Conservation (phyloP, 208 protist genomes). For the Crithidia mellificae region DNA sequence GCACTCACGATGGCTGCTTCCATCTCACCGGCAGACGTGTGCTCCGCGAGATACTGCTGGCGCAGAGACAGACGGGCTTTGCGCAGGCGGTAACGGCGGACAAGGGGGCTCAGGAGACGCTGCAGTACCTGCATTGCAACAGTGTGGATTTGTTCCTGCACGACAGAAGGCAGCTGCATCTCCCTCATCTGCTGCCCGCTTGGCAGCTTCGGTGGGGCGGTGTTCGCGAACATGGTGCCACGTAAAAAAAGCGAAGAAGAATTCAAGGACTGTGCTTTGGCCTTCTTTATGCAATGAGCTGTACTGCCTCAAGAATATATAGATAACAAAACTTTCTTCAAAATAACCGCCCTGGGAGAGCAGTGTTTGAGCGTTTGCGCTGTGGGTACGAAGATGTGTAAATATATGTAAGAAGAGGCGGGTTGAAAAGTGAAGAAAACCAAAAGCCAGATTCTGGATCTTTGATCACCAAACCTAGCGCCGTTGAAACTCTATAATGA, state of each 20-base stretch:
- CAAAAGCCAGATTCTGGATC: no score
- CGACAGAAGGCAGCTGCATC: slow-evolving; percentile 18
- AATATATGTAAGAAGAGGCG: no score
- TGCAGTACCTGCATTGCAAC: slow-evolving; percentile 52
- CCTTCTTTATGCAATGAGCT: no score
- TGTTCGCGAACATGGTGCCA: slow-evolving; percentile 6
- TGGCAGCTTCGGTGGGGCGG: slow-evolving; percentile 28
- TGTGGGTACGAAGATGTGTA: background rate
- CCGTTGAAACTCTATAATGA: background rate
- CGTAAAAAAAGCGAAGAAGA: background rate
- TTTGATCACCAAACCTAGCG: no score
- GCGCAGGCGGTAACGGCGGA: slow-evolving; percentile 27
- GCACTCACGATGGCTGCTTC: slow-evolving; percentile 31
- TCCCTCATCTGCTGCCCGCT: slow-evolving; percentile 42
- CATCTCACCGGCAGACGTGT: slow-evolving; percentile 19
- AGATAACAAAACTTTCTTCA: background rate
- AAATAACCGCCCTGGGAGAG: no score
- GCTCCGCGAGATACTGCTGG: slow-evolving; percentile 17
- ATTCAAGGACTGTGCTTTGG: no score
- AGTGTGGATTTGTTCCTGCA: slow-evolving; percentile 47
- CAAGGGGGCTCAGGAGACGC: slow-evolving; percentile 46
- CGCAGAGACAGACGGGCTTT: slow-evolving; percentile 28
- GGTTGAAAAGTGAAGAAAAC: no score
- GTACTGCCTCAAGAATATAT: background rate
- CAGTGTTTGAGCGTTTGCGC: no score